A percentile compares a stretch with the other conserved stretches of the same genome.
These are phyloP conservation scores for Brassica hybrid DNA, from an alignment of 441 rosid species.

Conservation along the genomic window DNA sequence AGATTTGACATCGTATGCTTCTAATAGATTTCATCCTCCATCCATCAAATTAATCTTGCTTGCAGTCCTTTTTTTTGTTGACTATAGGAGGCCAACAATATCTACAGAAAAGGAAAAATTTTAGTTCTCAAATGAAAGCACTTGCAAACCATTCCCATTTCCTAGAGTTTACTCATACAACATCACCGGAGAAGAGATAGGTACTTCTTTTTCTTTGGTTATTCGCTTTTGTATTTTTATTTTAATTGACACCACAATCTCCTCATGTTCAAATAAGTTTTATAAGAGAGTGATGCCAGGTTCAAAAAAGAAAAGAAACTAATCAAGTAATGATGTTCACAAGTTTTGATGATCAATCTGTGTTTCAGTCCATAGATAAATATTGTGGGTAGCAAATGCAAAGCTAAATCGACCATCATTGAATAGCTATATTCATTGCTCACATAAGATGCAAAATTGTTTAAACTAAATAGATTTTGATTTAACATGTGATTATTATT, in stretches of 20 bases:
- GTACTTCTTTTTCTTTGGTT: neutral
- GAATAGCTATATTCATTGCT: neutral
- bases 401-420: neutral
- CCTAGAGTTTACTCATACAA: neutral
- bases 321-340: neutral
- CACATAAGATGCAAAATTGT: too few species aligned
- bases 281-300: neutral
- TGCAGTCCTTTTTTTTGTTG: neutral
- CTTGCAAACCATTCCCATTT: neutral
- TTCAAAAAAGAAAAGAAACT: neutral
- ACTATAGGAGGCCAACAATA: neutral
- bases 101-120: neutral
- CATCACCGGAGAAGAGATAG: neutral
- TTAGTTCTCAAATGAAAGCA: neutral
- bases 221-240: neutral
- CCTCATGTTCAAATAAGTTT: neutral
- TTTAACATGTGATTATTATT: neutral
- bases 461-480: too few species aligned
- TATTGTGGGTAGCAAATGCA: neutral
- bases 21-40: neutral
- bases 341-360: neutral
- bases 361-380: neutral
- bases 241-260: neutral
- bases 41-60: neutral
- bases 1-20: too few species aligned